These are phyloP conservation scores for Astrothelium macrocarpum DNA, from an alignment of 495 filamentous ascomycete genomes.

Conservation along the genomic window DNA sequence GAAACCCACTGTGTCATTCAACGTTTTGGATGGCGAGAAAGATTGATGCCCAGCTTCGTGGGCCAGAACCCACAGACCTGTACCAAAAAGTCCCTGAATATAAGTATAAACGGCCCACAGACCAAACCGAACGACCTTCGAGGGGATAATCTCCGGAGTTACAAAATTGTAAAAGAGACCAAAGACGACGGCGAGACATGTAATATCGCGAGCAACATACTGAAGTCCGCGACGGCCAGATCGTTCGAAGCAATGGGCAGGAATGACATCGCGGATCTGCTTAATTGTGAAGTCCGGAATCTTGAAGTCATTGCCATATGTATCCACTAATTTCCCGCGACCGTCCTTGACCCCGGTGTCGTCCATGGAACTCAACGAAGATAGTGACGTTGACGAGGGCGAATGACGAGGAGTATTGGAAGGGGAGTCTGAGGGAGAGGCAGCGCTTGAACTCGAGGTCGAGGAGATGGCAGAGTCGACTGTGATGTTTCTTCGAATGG, in stretches of 20 bases:
- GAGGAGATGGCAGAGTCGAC: conserved; percentile 45
- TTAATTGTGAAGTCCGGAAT: conserved; percentile 71
- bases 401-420: conserved; percentile 45
- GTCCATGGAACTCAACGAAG: conserved; percentile 66
- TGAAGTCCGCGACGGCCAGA: conserved; percentile 50
- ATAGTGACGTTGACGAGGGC: conserved; percentile 81
- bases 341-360: conserved; percentile 34
- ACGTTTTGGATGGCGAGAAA: conserved; percentile 50
- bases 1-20: conserved; percentile 63
- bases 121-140: conserved; percentile 38
- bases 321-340: conserved; percentile 43
- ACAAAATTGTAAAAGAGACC: conserved; percentile 57
- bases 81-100: conserved; percentile 66
- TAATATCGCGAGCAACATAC: conserved; percentile 64
- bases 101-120: conserved; percentile 63
- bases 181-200: conserved; percentile 52
- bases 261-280: conserved; percentile 72
- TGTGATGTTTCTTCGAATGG: conserved; percentile 43
- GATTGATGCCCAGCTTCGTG: conserved; percentile 80
- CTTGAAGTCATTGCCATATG: conserved; percentile 65
- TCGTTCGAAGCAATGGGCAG: conserved; percentile 70
- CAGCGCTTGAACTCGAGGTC: conserved; percentile 49
- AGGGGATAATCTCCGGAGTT: conserved; percentile 45
- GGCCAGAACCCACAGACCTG: conserved; percentile 74
- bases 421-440: conserved; percentile 62